Evolutionary conservation across 345 rosid genomes (phyloP).

Genomic region (Eucalyptus dawsonii): DNA sequence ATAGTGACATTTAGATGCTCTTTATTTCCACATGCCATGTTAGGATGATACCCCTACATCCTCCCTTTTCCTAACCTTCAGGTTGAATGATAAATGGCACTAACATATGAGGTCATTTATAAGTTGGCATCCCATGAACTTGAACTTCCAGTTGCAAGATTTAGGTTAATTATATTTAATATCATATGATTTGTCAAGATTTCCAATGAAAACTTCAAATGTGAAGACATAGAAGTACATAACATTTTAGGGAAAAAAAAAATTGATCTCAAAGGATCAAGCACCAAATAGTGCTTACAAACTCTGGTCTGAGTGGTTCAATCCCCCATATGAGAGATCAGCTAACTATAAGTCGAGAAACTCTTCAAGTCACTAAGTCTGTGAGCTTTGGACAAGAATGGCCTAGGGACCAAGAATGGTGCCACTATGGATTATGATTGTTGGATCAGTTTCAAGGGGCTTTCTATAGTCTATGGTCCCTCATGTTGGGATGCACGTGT

Average conservation of each 20-base stretch:
- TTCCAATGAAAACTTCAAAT: not conserved
- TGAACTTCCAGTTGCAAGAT: not conserved
- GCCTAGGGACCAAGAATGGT: not conserved
- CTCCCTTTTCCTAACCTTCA: not conserved
- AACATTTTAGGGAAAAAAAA: not conserved
- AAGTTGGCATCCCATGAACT: not conserved
- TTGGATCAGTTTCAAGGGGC: not conserved
- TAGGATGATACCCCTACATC: not conserved
- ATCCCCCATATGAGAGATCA: not conserved
- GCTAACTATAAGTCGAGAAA: not conserved
- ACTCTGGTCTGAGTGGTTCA: not conserved
- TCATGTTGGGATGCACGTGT: too few relatives aligned
- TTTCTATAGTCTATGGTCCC: not conserved
- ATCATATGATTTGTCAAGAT: not conserved
- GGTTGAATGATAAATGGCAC: not conserved
- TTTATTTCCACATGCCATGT: accelerated
- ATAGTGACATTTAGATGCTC: not conserved
- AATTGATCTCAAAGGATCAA: not conserved
- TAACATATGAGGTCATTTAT: not conserved
- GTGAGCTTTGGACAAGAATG: not conserved
- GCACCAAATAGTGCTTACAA: not conserved
- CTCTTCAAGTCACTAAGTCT: not conserved
- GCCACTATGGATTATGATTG: not conserved
- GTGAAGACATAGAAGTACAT: not conserved
- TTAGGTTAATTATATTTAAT: accelerated